Evolutionary conservation across 371 early-diverging fungal species (phyloP).

Genomic region (Mortierella polycephala): DNA sequence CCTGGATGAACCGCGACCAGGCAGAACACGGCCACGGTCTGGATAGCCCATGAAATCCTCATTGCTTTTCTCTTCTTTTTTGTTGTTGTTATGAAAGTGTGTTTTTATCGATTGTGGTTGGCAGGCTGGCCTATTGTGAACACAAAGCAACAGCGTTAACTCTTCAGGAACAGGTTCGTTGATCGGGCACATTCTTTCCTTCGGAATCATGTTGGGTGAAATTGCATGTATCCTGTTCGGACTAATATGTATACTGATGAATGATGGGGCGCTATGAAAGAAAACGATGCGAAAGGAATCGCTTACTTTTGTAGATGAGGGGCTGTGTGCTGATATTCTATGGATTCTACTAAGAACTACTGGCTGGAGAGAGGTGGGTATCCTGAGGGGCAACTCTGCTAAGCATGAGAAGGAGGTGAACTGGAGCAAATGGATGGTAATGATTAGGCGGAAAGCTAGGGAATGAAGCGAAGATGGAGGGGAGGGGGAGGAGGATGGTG

Average conservation of each 20-base stretch:
- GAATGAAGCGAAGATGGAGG: neutral
- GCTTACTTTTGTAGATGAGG: too few relatives aligned
- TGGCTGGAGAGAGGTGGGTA: constrained; percentile 1
- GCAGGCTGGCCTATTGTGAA: neutral
- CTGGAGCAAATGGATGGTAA: neutral
- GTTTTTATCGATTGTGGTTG: constrained; percentile 3
- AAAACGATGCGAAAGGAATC: too few relatives aligned
- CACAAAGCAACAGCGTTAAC: too few relatives aligned
- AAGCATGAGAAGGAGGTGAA: neutral
- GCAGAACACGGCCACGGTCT: constrained; percentile 47
- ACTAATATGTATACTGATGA: too few relatives aligned
- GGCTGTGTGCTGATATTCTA: too few relatives aligned
- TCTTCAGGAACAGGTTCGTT: too few relatives aligned
- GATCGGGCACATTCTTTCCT: too few relatives aligned
- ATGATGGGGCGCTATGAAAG: too few relatives aligned
- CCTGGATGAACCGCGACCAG: constrained; percentile 40
- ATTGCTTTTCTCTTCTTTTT: constrained; percentile 6
- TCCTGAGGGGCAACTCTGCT: neutral
- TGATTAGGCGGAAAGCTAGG: neutral
- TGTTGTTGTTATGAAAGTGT: too few relatives aligned
- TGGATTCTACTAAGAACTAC: constrained; percentile 1
- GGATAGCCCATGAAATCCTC: constrained; percentile 53
- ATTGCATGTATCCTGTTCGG: too few relatives aligned
- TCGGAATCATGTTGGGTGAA: too few relatives aligned
- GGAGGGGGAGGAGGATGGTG: constrained; percentile 7